Evolutionary conservation across 208 protist species (phyloP), one percentile per base, ranked within the genome.

Genomic region (Crithidia bombi): DNA sequence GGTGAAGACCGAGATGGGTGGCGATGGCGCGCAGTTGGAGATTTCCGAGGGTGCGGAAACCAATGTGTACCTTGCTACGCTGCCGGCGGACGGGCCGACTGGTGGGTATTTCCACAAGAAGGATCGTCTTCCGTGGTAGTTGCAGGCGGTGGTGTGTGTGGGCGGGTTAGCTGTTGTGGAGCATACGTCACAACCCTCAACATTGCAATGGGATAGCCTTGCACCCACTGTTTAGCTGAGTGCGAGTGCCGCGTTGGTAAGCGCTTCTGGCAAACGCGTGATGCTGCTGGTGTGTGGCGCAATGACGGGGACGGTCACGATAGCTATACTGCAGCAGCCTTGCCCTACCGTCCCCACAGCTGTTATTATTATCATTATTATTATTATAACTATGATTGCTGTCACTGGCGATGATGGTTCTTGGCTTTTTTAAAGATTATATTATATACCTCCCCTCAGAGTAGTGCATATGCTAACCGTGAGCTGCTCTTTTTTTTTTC

Each of bases 101-200:
- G 89, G 86, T 12, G 89, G 83, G 17, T 89, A 77, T 76, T 94
- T 94, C 78, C 72, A 83, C 76, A 92, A 91, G 82, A 77, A 86
- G 73, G 78, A 91, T 9, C 57, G 57, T 23, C 72, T 94, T 15
- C 69, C 75, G 25, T 94, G 89, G 86, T 94, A 81, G 64, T 3
- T 30, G 5, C 6, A n/a, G 3, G 17, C 2, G 15, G n/a, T 33
- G 39, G 46, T 2, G 33, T 28, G 3, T 5, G 23, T 30, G n/a
- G n/a, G n/a, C n/a, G n/a, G n/a, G n/a, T n/a, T n/a, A n/a, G n/a
- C n/a, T n/a, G n/a, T n/a, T n/a, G n/a, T n/a, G n/a, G n/a, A 19
- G 30, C 21, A 38, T 36, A 30, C 26, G 5, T 6, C 21, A 28
- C 46, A 51, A 9, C 21, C 23, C 12, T 23, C 21, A 23, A 28